A percentile compares a stretch with the other conserved stretches of the same genome.
Conservation (phyloP, 176 grass and related monocot genomes). For the Carex cristatella region DNA sequence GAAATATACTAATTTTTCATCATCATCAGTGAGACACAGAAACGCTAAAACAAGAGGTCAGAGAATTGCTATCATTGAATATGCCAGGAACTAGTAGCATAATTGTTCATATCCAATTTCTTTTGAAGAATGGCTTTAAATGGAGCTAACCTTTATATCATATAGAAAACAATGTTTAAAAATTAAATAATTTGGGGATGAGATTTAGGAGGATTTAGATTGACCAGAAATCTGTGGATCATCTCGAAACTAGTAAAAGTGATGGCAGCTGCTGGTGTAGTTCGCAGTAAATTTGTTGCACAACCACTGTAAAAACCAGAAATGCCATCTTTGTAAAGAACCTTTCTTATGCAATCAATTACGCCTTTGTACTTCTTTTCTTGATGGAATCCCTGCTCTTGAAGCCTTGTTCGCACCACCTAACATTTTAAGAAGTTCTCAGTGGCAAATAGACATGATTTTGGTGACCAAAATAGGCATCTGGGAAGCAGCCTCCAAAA, state of each 20-base stretch:
- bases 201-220: conserved; percentile 39
- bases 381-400: conserved; percentile 76
- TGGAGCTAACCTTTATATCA: background rate
- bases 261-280: conserved; percentile 92
- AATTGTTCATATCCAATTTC: background rate
- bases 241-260: conserved; percentile 99
- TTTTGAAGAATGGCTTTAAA: background rate
- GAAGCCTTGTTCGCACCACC: conserved; percentile 91
- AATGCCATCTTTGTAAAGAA: conserved; percentile 61
- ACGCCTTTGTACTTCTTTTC: conserved; percentile 57
- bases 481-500: background rate
- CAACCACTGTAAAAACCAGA: conserved; percentile 92
- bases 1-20: background rate
- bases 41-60: background rate
- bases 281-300: conserved; percentile 77
- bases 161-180: background rate
- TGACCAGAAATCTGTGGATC: conserved; percentile 75
- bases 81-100: background rate
- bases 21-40: background rate
- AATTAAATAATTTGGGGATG: conserved; percentile 53
- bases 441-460: background rate
- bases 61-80: background rate
- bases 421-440: conserved; percentile 11
- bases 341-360: conserved; percentile 71
- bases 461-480: background rate